Base-by-base conservation (phyloP, 2,329 filamentous ascomycete genomes). In the Exophiala phaeomuriformis region DNA sequence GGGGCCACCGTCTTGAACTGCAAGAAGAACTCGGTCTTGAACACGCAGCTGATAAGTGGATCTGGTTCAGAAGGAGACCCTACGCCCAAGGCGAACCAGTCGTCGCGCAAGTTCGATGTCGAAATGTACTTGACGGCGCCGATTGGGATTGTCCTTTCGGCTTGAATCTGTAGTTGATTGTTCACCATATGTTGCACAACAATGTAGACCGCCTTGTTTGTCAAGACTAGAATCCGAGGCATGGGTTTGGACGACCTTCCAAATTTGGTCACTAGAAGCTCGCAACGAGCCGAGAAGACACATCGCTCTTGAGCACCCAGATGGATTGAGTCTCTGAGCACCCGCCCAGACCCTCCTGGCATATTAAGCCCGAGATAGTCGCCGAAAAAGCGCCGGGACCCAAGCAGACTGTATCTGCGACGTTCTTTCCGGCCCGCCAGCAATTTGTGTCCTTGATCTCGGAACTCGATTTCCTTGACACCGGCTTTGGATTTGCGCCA, bases 1-100 rank as follows among this genome's bases (percentile, higher is more conserved):
- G 86, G 84, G 71, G 94, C 86, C 49, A 83, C 82, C 47, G 82
- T 83, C 66, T 85, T 83, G 73, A 98, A 83, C 59, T 96, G 90
- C 0, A 91, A 94, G 67, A 97, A 95, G 71, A 98, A 84, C 66
- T 98, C 93, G 0, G 93, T 98, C 76, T 98, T 98, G 70, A 98
- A 83, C 19, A 96, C 75, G 66, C 93, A 98, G 72, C 85, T 95
- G 65, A 98, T 71, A 27, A 98, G 77, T n/a, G 93, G 90, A 69
- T 98, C 93, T 0, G 93, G 79, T 68, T 97, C 91, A 66, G 95
- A 89, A 5, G 85, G 84, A 32, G 90, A 90, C n/a, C 88, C 89
- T 42, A 94, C 79, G 2, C 90, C 88, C 35, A 98, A 76, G 1
- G 91, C 89, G 70, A 98, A 96, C 93, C 93, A 98, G 70, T 98